These are phyloP conservation scores for Hypoxylon sp. DNA, from an alignment of 2,329 filamentous ascomycete genomes.

Conservation along the genomic window DNA sequence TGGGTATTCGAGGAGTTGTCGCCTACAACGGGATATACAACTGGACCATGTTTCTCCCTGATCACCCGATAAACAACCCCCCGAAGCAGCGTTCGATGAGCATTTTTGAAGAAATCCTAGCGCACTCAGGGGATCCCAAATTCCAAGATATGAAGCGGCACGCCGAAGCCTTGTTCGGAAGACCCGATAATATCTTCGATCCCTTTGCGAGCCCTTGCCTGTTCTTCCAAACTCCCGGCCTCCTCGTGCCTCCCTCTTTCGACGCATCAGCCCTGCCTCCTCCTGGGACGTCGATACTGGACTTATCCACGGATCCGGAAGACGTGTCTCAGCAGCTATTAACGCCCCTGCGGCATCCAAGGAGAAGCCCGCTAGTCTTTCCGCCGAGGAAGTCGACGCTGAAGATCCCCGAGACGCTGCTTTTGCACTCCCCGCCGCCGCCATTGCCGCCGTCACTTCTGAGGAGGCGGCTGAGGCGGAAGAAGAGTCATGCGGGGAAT, in stretches of 20 bases:
- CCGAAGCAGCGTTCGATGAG: constrained; percentile 31
- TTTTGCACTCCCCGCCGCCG: constrained; percentile 60
- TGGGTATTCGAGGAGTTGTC: constrained; percentile 66
- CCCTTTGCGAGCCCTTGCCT: constrained; percentile 69
- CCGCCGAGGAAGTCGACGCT: constrained; percentile 62
- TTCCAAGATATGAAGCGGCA: constrained; percentile 55
- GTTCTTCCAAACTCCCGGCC: constrained; percentile 67
- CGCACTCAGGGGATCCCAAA: constrained; percentile 49
- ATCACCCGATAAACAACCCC: constrained; percentile 60
- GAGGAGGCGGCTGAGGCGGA: constrained; percentile 39
- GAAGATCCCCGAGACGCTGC: constrained; percentile 62
- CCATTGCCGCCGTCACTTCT: constrained; percentile 29
- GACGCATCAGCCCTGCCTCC: constrained; percentile 52
- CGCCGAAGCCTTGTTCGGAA: constrained; percentile 60
- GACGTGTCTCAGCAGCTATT: constrained; percentile 13
- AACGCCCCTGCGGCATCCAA: constrained; percentile 17
- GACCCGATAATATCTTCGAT: constrained; percentile 67
- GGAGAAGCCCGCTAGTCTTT: constrained; percentile 58
- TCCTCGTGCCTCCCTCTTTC: constrained; percentile 62
- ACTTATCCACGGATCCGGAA: constrained; percentile 30
- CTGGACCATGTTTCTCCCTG: constrained; percentile 71
- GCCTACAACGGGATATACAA: constrained; percentile 73
- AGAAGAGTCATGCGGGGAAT: constrained; percentile 52
- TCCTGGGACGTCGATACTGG: constrained; percentile 40
- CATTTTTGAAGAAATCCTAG: constrained; percentile 40